Evolutionary conservation across 139 green algal genomes (phyloP).

Genomic region (Coelastrella sp.): DNA sequence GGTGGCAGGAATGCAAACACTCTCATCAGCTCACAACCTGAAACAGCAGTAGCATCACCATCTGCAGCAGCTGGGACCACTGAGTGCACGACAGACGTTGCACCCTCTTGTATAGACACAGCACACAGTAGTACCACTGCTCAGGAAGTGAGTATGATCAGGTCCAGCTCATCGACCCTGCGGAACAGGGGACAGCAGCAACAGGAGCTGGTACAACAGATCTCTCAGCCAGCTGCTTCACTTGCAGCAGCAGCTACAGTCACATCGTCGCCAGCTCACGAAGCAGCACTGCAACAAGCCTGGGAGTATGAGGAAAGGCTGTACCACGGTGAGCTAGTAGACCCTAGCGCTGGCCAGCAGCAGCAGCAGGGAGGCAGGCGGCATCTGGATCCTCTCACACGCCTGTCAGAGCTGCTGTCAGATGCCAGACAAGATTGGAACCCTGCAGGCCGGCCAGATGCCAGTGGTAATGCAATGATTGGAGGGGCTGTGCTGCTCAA

Average conservation of each 20-base stretch:
- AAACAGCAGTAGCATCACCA: background rate
- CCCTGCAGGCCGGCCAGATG: slow-evolving; percentile 59
- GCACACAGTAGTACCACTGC: too few relatives aligned
- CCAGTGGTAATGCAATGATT: slow-evolving; percentile 57
- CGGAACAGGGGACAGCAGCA: background rate
- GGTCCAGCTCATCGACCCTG: too few relatives aligned
- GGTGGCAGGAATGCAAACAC: background rate
- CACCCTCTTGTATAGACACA: too few relatives aligned
- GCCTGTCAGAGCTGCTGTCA: slow-evolving; percentile 51
- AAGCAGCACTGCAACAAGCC: slow-evolving; percentile 30
- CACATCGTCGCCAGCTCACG: background rate
- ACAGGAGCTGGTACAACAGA: background rate
- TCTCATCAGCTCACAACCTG: background rate
- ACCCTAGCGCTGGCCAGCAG: background rate
- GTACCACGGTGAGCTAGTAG: slow-evolving; percentile 4
- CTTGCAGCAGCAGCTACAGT: background rate
- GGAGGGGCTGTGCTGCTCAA: slow-evolving; percentile 62
- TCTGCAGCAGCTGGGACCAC: slow-evolving; percentile 1
- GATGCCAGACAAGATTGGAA: slow-evolving; percentile 60
- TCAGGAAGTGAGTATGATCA: too few relatives aligned
- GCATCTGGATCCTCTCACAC: slow-evolving; percentile 14
- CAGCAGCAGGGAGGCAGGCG: background rate
- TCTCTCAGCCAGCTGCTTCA: background rate
- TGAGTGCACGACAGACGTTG: background rate
- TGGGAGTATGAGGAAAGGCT: slow-evolving; percentile 21